A percentile compares a stretch with the other conserved stretches of the same genome.
Conservation (phyloP, 345 rosid species). For the Turnera subulata region DNA sequence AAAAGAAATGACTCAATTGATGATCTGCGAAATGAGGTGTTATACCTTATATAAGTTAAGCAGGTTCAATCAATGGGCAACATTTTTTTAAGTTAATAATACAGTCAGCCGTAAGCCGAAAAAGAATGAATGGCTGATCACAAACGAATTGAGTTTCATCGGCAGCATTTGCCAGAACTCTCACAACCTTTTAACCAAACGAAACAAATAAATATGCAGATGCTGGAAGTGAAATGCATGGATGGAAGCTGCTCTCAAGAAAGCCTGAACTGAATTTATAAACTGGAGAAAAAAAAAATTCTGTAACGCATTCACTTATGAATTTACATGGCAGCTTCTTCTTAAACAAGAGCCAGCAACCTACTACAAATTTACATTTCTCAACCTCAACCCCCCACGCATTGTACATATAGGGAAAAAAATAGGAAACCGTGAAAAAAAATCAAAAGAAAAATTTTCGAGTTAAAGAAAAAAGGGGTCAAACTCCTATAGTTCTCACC, state of each 20-base stretch:
- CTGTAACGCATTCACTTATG: constrained; percentile 21
- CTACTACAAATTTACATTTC: constrained; percentile 62
- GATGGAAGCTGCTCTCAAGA: constrained; percentile 23
- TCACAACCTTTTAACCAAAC: too few relatives aligned
- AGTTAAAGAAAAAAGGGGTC: constrained; percentile 12
- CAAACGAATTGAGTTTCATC: too few relatives aligned
- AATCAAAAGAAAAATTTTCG: not conserved
- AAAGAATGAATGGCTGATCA: too few relatives aligned
- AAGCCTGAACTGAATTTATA: constrained; percentile 12
- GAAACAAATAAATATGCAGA: too few relatives aligned
- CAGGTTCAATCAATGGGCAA: too few relatives aligned
- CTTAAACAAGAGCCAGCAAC: constrained; percentile 29
- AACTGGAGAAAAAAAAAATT: constrained; percentile 1
- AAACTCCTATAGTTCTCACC: constrained; percentile 20
- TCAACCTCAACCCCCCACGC: constrained; percentile 37
- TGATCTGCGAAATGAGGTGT: too few relatives aligned
- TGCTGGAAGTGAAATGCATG: not conserved
- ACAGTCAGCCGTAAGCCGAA: too few relatives aligned
- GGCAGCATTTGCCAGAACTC: too few relatives aligned
- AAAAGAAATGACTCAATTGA: too few relatives aligned
- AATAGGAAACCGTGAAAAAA: constrained; percentile 15
- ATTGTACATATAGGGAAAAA: constrained; percentile 24
- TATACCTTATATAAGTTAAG: too few relatives aligned
- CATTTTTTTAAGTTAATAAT: too few relatives aligned
- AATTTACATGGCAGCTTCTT: constrained; percentile 29